These are phyloP conservation scores for Cladorrhinum samala DNA, from an alignment of 495 filamentous ascomycete species.

Conservation along the genomic window DNA sequence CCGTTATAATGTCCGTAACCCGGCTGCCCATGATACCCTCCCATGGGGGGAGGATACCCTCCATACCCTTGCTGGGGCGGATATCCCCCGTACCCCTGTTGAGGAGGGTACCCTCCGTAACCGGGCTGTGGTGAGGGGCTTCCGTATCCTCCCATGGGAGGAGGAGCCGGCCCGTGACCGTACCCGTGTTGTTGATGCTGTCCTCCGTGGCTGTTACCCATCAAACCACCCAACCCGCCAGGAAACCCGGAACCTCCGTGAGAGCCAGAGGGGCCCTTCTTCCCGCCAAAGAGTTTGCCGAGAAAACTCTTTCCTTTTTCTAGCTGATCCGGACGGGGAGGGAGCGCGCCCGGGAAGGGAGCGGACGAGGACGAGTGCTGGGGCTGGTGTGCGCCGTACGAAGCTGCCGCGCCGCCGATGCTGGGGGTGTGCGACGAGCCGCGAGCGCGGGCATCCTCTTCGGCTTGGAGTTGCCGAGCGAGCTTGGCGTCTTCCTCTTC, in stretches of 20 bases:
- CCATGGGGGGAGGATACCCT: slow-evolving; percentile 29
- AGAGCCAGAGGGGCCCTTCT: slow-evolving; percentile 21
- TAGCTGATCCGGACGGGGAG: slow-evolving; percentile 29
- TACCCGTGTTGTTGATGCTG: neutral
- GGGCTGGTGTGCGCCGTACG: slow-evolving; percentile 10
- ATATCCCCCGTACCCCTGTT: slow-evolving; percentile 21
- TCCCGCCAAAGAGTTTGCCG: slow-evolving; percentile 48
- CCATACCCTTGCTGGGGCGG: slow-evolving; percentile 18
- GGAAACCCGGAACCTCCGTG: slow-evolving; percentile 7
- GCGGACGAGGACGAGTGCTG: slow-evolving; percentile 17
- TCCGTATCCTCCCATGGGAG: neutral
- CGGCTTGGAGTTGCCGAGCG: slow-evolving; percentile 72
- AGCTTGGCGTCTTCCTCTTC: slow-evolving; percentile 63
- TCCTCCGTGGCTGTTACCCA: slow-evolving; percentile 12
- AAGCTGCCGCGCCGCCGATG: slow-evolving; percentile 21
- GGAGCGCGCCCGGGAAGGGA: slow-evolving; percentile 32
- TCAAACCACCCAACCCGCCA: slow-evolving; percentile 12
- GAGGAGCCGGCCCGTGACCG: neutral
- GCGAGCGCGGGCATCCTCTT: slow-evolving; percentile 63
- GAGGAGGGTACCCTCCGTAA: slow-evolving; percentile 30
- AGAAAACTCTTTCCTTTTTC: slow-evolving; percentile 46
- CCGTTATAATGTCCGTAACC: slow-evolving; percentile 5
- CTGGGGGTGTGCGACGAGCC: slow-evolving; percentile 7
- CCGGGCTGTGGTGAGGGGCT: slow-evolving; percentile 36
- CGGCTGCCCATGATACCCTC: slow-evolving; percentile 23